phyloP scores from a whole-genome alignment of 2,329 filamentous ascomycete genomes.

The Calonectria multiphialidica region DNA sequence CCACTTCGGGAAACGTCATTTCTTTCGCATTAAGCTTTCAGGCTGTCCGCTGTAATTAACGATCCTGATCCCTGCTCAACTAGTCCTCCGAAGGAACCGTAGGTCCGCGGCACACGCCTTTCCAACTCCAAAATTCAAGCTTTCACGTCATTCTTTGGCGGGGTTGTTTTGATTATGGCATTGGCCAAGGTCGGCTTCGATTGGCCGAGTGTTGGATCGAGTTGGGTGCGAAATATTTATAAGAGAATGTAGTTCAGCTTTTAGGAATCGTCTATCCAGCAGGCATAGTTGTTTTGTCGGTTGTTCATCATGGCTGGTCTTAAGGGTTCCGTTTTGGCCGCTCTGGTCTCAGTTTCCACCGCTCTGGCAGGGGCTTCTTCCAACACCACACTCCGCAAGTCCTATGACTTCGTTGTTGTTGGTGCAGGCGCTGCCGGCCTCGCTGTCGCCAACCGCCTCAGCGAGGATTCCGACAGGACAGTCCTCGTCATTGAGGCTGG shows the following conservation, averaged over 20 bases:
- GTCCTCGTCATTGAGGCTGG: neutral
- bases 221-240: neutral
- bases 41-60: neutral
- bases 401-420: neutral
- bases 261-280: neutral
- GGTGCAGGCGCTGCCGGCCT: neutral
- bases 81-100: neutral
- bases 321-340: neutral
- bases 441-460: neutral
- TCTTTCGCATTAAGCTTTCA: neutral
- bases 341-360: neutral
- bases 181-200: neutral
- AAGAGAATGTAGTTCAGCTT: neutral
- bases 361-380: neutral
- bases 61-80: neutral
- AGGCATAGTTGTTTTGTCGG: neutral
- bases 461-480: neutral
- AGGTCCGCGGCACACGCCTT: neutral
- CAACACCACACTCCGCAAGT: neutral
- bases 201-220: neutral
- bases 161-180: constrained; percentile 1
- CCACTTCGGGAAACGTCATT: neutral
- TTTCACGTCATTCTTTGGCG: neutral
- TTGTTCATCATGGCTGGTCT: constrained; percentile 4
- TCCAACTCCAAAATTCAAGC: neutral